phyloP scores from a whole-genome alignment of 2,329 filamentous ascomycete genomes.

The Aspergillus clavatus region DNA sequence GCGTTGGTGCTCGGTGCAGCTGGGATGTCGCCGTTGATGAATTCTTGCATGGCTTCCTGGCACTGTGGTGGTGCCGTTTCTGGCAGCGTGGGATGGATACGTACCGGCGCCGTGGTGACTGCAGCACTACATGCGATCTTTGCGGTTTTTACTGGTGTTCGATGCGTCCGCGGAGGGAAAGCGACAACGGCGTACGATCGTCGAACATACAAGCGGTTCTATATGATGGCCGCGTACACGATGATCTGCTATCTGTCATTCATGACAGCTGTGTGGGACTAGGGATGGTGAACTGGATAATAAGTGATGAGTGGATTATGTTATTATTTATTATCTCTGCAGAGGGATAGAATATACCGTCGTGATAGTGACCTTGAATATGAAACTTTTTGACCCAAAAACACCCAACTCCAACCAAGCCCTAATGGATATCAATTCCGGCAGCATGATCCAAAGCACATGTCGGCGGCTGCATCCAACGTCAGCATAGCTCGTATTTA shows the following conservation, averaged over 20 bases:
- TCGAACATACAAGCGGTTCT: constrained; percentile 6
- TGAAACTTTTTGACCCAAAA: too few species aligned
- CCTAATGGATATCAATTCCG: too few species aligned
- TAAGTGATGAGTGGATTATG: too few species aligned
- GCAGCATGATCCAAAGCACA: constrained; percentile 13
- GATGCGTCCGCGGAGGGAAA: neutral
- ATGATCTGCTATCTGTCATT: constrained; percentile 5
- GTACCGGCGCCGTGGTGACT: neutral
- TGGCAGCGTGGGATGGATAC: neutral
- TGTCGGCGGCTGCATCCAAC: constrained; percentile 4
- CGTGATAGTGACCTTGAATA: too few species aligned
- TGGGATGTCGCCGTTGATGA: neutral
- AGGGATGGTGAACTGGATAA: too few species aligned
- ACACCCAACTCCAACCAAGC: too few species aligned
- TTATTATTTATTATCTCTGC: too few species aligned
- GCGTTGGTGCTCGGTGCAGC: neutral
- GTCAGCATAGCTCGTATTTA: neutral
- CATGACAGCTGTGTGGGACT: too few species aligned
- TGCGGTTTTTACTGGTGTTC: neutral
- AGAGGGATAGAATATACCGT: too few species aligned
- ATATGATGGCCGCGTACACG: constrained; percentile 5
- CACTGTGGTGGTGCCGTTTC: neutral
- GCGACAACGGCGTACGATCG: constrained; percentile 5
- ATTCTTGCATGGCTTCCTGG: neutral
- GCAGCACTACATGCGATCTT: neutral